Percentiles rank a stretch among this genome's conserved stretches.
Conservation (phyloP, 164 flowering plant species). For the Magnolia sinica region DNA sequence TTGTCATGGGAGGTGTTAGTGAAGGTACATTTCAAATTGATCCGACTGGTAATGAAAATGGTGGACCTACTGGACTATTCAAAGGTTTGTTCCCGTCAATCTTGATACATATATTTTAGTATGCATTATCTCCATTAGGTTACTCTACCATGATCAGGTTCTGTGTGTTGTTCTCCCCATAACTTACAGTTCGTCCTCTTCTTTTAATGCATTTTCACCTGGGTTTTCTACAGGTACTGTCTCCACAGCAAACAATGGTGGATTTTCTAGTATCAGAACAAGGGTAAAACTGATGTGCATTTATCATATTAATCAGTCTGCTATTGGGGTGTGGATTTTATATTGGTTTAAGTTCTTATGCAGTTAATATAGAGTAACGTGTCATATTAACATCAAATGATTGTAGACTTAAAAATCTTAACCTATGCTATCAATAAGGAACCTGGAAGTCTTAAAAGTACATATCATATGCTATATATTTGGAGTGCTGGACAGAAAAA, state of each 20-base stretch:
- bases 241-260: conserved; percentile 93
- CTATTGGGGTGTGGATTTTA: background rate
- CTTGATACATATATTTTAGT: background rate
- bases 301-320: background rate
- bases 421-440: background rate
- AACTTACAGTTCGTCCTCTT: background rate
- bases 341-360: background rate
- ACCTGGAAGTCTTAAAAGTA: background rate
- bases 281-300: conserved; percentile 38
- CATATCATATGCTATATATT: background rate
- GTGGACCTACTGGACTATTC: conserved; percentile 77
- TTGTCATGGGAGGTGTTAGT: conserved; percentile 99
- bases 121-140: background rate
- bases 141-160: background rate
- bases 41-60: conserved; percentile 70
- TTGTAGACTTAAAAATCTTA: background rate
- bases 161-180: background rate
- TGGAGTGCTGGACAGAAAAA: background rate
- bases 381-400: too few relatives aligned
- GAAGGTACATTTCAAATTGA: conserved; percentile 77
- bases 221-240: conserved; percentile 52
- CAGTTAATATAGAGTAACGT: background rate
- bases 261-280: conserved; percentile 89
- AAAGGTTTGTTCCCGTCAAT: conserved; percentile 48
- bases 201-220: conserved; percentile 13